Base-by-base conservation (phyloP, 352 stramenopile species). In the Phytopythium mirpurense region DNA sequence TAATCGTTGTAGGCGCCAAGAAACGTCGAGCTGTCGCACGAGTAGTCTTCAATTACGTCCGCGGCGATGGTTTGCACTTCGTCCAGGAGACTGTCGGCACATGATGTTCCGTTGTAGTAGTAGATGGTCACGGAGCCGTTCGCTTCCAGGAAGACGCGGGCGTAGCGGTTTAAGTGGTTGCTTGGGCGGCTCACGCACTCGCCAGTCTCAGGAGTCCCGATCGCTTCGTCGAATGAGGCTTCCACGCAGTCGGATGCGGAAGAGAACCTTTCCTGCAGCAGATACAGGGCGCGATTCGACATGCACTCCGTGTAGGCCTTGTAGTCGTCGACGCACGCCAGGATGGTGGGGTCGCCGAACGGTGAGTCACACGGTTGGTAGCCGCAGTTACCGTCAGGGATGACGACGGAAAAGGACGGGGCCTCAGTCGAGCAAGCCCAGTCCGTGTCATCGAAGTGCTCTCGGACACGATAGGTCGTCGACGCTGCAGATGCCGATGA, bases 241-340 rank as follows among this genome's bases (percentile, higher is more conserved):
- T 32, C 32, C 26, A 34, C 34, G 18, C 47, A 54, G 5, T 45
- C 21, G 5, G 47, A 54, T 4, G 14, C 47, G 5, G 47, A 45
- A 0, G 35, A 21, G 14, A 43, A 54, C n/a, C 0, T 34, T 45
- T 54, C 47, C 47, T 54, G 21, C 8, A 54, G 47, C 19, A 54
- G 47, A 34, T 54, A 54, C 5, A 19, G 11, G 11, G 15, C 34
- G 8, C 34, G 47, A 11, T 54, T 54, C 18, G 47, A 54, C 47
- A 54, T 54, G n/a, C 47, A 54, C 34, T 31, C 47, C 23, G 34
- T 21, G 47, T 54, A 54, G 8, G 47, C 32, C 32, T 54, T 54
- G 47, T 54, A 54, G n/a, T 54, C 34, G 47, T 54, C 34, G 21
- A 23, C 31, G 3, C 47, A 54, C 44, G 18, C 21, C 34, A 19